These are phyloP conservation scores for Camelina laxa DNA, from an alignment of 345 rosid species.

Conservation along the genomic window DNA sequence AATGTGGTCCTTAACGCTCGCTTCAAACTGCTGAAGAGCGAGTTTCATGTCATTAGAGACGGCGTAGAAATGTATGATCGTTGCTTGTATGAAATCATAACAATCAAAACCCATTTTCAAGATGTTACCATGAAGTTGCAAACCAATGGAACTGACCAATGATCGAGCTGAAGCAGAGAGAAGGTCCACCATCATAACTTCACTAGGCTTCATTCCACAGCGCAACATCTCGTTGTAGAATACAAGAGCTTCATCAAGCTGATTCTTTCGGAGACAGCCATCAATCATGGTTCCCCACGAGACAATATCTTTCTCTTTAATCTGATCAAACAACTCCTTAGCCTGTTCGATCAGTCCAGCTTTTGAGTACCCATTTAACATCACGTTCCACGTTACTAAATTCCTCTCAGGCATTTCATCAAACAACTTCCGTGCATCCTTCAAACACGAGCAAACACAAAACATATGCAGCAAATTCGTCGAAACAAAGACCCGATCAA, in stretches of 20 bases:
- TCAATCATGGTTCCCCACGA: constrained; percentile 81
- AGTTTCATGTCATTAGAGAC: constrained; percentile 56
- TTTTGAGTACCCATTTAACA: constrained; percentile 85
- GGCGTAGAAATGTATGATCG: constrained; percentile 69
- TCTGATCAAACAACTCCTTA: constrained; percentile 59
- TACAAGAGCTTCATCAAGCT: constrained; percentile 61
- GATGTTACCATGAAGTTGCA: constrained; percentile 60
- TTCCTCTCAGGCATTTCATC: constrained; percentile 70
- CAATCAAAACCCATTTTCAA: constrained; percentile 70
- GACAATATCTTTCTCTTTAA: constrained; percentile 68
- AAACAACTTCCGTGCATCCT: constrained; percentile 63
- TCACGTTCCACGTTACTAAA: constrained; percentile 80
- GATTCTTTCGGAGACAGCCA: constrained; percentile 58
- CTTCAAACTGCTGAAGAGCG: constrained; percentile 66
- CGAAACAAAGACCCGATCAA: constrained; percentile 56
- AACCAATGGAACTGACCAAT: constrained; percentile 50
- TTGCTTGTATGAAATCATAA: constrained; percentile 70
- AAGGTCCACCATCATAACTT: constrained; percentile 73
- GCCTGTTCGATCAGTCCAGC: constrained; percentile 65
- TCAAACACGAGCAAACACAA: constrained; percentile 57
- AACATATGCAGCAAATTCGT: constrained; percentile 78
- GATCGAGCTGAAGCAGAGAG: constrained; percentile 71
- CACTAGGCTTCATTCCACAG: constrained; percentile 57
- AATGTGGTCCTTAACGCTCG: constrained; percentile 54
- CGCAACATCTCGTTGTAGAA: constrained; percentile 58